A percentile compares a stretch with the other conserved stretches of the same genome.
Evolutionary conservation across 352 stramenopile genomes (phyloP).

Genomic region (Globisporangium okanoganense): DNA sequence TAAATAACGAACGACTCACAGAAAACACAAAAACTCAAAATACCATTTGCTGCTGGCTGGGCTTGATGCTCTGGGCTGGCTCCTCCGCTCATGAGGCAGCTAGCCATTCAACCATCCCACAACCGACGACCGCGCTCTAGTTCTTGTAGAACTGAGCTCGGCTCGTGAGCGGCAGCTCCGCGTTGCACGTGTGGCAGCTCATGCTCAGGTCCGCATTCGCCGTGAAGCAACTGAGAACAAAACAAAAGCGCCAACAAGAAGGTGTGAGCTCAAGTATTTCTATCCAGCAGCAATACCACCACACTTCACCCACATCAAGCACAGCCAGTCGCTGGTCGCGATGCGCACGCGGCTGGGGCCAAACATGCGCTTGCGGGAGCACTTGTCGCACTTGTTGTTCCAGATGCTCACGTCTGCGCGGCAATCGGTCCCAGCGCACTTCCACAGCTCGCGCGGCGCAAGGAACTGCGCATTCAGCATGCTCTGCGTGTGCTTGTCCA

Average conservation of each 20-base stretch:
- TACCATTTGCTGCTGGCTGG: neutral
- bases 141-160: slow-evolving; percentile 19
- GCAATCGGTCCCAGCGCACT: slow-evolving; percentile 35
- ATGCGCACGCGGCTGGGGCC: slow-evolving; percentile 44
- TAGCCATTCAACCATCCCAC: neutral
- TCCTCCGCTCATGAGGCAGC: neutral
- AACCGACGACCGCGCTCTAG: neutral
- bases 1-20: slow-evolving; percentile 11
- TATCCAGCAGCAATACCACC: neutral
- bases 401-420: slow-evolving; percentile 64
- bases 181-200: slow-evolving; percentile 38
- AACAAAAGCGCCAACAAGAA: neutral
- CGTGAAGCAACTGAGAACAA: slow-evolving; percentile 39
- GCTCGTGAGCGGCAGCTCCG: slow-evolving; percentile 23
- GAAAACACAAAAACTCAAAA: neutral
- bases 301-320: slow-evolving; percentile 47
- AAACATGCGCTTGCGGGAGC: slow-evolving; percentile 46
- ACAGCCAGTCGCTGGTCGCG: slow-evolving; percentile 50
- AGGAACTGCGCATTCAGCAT: slow-evolving; percentile 45
- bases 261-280: neutral
- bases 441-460: slow-evolving; percentile 45
- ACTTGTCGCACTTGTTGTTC: slow-evolving; percentile 47
- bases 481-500: slow-evolving; percentile 41
- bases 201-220: slow-evolving; percentile 36
- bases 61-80: neutral